Evolutionary conservation across 108 stramenopile genomes (phyloP).

Genomic region (Mayamaea pseudoterrestris): DNA sequence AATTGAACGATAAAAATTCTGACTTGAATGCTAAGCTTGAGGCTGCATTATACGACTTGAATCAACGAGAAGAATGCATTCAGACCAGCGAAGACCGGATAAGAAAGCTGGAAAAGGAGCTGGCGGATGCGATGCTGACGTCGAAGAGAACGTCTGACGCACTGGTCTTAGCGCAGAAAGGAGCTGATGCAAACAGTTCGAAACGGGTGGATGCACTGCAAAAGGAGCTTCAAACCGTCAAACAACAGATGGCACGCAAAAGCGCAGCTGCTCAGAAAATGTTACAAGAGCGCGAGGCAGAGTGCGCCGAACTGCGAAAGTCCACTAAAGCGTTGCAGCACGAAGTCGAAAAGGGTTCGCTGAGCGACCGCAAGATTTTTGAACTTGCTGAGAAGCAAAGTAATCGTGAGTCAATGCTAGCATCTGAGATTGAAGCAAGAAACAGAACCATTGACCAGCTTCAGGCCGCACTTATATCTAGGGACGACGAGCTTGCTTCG

Average conservation of each 20-base stretch:
- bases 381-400: conserved; percentile 81
- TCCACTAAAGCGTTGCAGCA: conserved; percentile 63
- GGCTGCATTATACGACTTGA: conserved; percentile 58
- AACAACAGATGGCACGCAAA: conserved; percentile 77
- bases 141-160: conserved; percentile 36
- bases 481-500: conserved; percentile 62
- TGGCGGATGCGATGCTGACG: conserved; percentile 28
- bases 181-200: conserved; percentile 33
- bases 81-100: conserved; percentile 29
- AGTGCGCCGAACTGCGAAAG: conserved; percentile 55
- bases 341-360: conserved; percentile 74
- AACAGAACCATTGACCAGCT: conserved; percentile 60
- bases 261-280: conserved; percentile 75
- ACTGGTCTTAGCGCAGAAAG: conserved; percentile 35
- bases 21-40: conserved; percentile 68
- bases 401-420: conserved; percentile 64
- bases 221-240: conserved; percentile 50
- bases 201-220: conserved; percentile 56
- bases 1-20: conserved; percentile 67
- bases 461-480: conserved; percentile 42
- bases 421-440: conserved; percentile 63
- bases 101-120: conserved; percentile 26
- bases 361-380: conserved; percentile 80
- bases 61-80: conserved; percentile 56
- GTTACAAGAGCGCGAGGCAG: conserved; percentile 61